These are phyloP conservation scores for Nicotiana benthamiana DNA, from an alignment of 257 asterid genomes.

Conservation along the genomic window DNA sequence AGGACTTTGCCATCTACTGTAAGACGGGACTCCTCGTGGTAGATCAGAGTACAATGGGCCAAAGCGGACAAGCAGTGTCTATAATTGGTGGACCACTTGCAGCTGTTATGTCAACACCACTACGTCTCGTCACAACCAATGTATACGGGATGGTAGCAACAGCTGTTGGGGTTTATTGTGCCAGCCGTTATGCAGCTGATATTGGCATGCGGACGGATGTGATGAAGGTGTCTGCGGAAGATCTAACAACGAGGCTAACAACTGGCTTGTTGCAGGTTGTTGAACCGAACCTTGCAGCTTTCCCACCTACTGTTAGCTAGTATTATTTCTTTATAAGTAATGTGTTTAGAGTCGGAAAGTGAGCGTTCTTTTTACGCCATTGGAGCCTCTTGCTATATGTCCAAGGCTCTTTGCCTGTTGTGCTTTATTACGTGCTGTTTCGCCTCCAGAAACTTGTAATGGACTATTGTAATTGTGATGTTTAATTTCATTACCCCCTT, in stretches of 20 bases:
- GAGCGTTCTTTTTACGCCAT: neutral
- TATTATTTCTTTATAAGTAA: neutral
- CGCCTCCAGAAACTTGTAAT: neutral
- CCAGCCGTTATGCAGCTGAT: slow-evolving; percentile 78
- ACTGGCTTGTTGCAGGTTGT: slow-evolving; percentile 47
- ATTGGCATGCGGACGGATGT: slow-evolving; percentile 88
- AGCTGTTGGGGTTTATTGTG: slow-evolving; percentile 76
- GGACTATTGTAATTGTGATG: neutral
- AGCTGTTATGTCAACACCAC: slow-evolving; percentile 64
- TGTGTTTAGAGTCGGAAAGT: neutral
- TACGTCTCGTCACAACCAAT: slow-evolving; percentile 67
- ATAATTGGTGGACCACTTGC: slow-evolving; percentile 82
- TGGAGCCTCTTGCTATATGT: neutral
- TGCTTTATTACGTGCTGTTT: neutral
- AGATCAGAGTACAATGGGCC: slow-evolving; percentile 72
- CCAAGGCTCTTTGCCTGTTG: neutral
- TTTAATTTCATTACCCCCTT: neutral
- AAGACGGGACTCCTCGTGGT: slow-evolving; percentile 81
- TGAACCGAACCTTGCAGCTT: slow-evolving; percentile 31
- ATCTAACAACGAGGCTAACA: slow-evolving; percentile 51
- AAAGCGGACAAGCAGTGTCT: slow-evolving; percentile 89
- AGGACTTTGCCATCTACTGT: slow-evolving; percentile 92
- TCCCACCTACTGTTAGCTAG: slow-evolving; percentile 30
- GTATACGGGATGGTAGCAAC: slow-evolving; percentile 66
- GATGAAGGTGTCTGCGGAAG: slow-evolving; percentile 60